Evolutionary conservation across 2,329 filamentous ascomycete species (phyloP).

Genomic region (Cladosporium sp.): DNA sequence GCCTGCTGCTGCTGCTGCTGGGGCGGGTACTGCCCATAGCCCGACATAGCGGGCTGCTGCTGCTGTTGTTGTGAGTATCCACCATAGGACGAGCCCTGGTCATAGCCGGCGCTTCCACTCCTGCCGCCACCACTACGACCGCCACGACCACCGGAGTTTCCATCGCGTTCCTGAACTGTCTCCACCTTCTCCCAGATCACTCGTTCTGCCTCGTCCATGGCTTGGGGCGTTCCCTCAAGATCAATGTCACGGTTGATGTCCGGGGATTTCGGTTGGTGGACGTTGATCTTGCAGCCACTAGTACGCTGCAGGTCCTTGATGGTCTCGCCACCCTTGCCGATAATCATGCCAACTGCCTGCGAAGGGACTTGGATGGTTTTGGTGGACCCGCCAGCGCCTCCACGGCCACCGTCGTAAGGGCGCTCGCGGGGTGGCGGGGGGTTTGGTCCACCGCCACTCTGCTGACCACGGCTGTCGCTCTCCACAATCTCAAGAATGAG

Average conservation of each 20-base stretch:
- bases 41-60: constrained; percentile 31
- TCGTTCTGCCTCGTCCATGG: constrained; percentile 74
- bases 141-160: constrained; percentile 28
- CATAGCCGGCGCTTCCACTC: constrained; percentile 8
- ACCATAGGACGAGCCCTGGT: constrained; percentile 34
- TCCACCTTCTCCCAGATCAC: constrained; percentile 92
- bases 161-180: constrained; percentile 60
- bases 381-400: constrained; percentile 53
- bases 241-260: constrained; percentile 84
- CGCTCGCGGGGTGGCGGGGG: constrained; percentile 25
- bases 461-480: constrained; percentile 64
- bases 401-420: constrained; percentile 39
- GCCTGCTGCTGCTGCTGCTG: constrained; percentile 21
- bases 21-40: constrained; percentile 27
- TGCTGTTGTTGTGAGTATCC: constrained; percentile 47
- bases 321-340: constrained; percentile 86
- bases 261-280: constrained; percentile 72
- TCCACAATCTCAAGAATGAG: constrained; percentile 92
- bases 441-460: constrained; percentile 31
- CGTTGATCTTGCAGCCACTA: constrained; percentile 92
- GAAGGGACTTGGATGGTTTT: constrained; percentile 81
- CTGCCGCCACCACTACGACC: constrained; percentile 31
- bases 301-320: constrained; percentile 88
- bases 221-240: constrained; percentile 70
- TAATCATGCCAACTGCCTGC: constrained; percentile 93